These are phyloP conservation scores for Stereum hirsutum DNA, from an alignment of 1,284 basidiomycete genomes.

Conservation along the genomic window DNA sequence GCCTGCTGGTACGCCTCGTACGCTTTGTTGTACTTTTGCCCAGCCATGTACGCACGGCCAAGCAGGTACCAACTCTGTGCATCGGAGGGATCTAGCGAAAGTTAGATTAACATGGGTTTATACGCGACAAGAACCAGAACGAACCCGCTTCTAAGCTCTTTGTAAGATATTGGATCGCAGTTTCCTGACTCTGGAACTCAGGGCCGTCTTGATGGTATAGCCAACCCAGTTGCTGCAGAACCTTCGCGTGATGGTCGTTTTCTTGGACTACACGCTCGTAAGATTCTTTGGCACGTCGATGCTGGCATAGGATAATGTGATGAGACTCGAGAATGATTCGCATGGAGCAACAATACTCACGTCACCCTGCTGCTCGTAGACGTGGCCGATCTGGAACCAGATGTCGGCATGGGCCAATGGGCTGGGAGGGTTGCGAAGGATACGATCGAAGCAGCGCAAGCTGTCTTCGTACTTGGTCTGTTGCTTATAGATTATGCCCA, in stretches of 20 bases:
- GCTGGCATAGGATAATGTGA: conserved; percentile 35
- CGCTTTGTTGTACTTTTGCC: conserved; percentile 99
- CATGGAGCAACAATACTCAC: conserved; percentile 39
- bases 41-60: conserved; percentile 96
- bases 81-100: conserved; percentile 75
- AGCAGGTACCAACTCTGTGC: conserved; percentile 99
- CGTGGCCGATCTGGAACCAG: conserved; percentile 99
- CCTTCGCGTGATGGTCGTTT: conserved; percentile 93
- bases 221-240: conserved; percentile 97
- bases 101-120: not conserved
- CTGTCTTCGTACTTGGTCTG: conserved; percentile 88
- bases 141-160: conserved; percentile 89
- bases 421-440: conserved; percentile 89
- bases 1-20: conserved; percentile 99
- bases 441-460: conserved; percentile 90
- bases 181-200: conserved; percentile 91
- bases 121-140: conserved; percentile 18
- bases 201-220: conserved; percentile 94
- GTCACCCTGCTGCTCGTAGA: conserved; percentile 95
- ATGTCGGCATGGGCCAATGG: conserved; percentile 97
- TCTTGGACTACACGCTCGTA: conserved; percentile 95
- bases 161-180: conserved; percentile 89
- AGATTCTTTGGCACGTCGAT: conserved; percentile 85
- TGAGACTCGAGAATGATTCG: not conserved
- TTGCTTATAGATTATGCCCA: conserved; percentile 99